Percentiles rank a stretch among this genome's conserved stretches.
phyloP scores from a whole-genome alignment of 2,329 filamentous ascomycete species.

The Pyricularia sp. region DNA sequence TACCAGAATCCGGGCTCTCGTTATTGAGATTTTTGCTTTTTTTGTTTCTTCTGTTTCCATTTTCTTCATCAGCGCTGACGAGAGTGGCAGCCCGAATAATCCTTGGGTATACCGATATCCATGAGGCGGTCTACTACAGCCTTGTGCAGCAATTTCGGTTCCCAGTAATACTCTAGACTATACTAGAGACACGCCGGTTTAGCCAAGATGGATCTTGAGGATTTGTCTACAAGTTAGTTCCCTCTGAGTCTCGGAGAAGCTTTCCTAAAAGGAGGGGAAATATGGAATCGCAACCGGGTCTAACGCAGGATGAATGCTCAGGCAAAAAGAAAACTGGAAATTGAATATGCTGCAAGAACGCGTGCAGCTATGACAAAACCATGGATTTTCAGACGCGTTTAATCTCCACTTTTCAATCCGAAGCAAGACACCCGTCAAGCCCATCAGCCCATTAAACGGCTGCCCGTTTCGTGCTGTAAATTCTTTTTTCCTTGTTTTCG shows the following conservation, averaged over 20 bases:
- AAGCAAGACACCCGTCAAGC: not conserved
- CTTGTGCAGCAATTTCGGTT: not conserved
- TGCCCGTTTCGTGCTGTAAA: not conserved
- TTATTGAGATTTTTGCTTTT: not conserved
- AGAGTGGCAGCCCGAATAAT: not conserved
- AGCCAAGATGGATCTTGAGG: not conserved
- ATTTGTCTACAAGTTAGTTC: not conserved
- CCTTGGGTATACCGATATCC: not conserved
- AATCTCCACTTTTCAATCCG: not conserved
- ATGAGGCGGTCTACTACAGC: not conserved
- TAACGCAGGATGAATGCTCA: not conserved
- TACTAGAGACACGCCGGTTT: not conserved
- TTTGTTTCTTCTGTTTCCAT: not conserved
- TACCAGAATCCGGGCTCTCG: not conserved
- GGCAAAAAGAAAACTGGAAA: not conserved
- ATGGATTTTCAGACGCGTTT: not conserved
- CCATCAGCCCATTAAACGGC: not conserved
- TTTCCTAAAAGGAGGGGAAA: not conserved
- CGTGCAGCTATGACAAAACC: not conserved
- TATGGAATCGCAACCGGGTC: not conserved
- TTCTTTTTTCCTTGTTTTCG: not conserved
- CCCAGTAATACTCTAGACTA: not conserved
- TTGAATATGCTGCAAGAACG: not conserved
- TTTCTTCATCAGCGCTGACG: not conserved
- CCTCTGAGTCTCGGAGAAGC: not conserved